phyloP scores from a whole-genome alignment of 2,329 filamentous ascomycete genomes.

The Verticillium nubilum region DNA sequence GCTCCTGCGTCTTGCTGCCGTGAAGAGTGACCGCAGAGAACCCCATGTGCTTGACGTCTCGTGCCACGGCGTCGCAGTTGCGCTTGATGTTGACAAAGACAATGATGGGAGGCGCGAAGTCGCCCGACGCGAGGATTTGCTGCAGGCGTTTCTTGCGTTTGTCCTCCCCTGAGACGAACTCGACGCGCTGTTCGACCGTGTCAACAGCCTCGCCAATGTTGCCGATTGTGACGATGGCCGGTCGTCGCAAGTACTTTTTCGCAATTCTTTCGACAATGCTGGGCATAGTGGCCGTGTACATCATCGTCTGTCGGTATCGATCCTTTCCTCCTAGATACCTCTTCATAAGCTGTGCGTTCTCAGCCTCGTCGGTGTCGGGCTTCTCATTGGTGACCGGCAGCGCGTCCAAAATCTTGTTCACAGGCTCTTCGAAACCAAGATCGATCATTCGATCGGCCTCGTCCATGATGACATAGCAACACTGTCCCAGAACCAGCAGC shows the following conservation, averaged over 20 bases:
- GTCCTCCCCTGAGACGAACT: conserved; percentile 86
- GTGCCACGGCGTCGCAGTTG: conserved; percentile 91
- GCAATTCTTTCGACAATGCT: conserved; percentile 88
- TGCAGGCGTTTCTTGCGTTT: conserved; percentile 94
- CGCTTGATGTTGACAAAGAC: conserved; percentile 99
- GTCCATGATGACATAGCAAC: conserved; percentile 98
- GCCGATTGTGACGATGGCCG: conserved; percentile 90
- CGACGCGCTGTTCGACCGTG: conserved; percentile 94
- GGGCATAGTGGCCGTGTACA: conserved; percentile 99
- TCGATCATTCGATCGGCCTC: conserved; percentile 99
- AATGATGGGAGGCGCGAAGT: conserved; percentile 87
- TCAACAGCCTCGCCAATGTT: conserved; percentile 94
- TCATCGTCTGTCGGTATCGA: conserved; percentile 96
- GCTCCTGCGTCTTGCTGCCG: conserved; percentile 94
- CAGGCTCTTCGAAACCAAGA: conserved; percentile 92
- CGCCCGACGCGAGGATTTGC: conserved; percentile 76
- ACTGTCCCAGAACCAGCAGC: conserved; percentile 87
- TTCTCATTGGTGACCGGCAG: conserved; percentile 92
- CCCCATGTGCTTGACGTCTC: conserved; percentile 91
- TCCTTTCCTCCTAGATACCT: conserved; percentile 68
- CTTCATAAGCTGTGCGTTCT: conserved; percentile 81
- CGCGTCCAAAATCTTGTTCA: conserved; percentile 95
- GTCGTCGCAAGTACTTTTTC: conserved; percentile 90
- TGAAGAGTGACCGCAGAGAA: conserved; percentile 87
- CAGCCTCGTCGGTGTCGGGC: conserved; percentile 87